Evolutionary conservation across 1,284 basidiomycete species (phyloP).

Genomic region (Ceratobasidium sp.): DNA sequence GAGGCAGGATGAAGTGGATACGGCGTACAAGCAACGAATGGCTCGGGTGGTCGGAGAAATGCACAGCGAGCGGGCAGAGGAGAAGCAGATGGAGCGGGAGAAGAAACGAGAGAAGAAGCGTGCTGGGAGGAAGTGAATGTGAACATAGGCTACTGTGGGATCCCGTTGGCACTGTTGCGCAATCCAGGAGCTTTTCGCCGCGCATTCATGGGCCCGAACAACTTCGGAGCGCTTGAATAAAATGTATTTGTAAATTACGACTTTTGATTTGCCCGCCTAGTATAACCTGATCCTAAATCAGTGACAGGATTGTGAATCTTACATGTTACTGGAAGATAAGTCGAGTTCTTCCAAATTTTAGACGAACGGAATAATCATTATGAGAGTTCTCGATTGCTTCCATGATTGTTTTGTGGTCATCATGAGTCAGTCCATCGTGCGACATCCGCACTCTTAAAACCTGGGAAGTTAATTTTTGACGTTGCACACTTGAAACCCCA

Average conservation of each 20-base stretch:
- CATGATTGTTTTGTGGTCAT: neutral
- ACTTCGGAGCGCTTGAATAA: neutral
- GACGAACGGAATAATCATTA: neutral
- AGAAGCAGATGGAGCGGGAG: conserved; percentile 89
- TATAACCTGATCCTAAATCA: neutral
- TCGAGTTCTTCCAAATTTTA: neutral
- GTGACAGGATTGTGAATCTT: neutral
- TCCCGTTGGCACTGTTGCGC: neutral
- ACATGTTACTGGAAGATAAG: neutral
- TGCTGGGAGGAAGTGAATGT: conserved; percentile 54
- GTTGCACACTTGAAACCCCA: neutral
- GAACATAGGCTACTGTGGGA: neutral
- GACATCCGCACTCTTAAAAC: neutral
- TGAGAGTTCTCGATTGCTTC: neutral
- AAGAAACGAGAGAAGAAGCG: conserved; percentile 79
- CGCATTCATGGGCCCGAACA: neutral
- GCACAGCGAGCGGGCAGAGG: conserved; percentile 90
- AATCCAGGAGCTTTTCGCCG: neutral
- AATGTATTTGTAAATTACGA: neutral
- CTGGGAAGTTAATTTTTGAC: neutral
- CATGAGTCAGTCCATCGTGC: neutral
- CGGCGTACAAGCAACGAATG: conserved; percentile 77
- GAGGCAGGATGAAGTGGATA: conserved; percentile 85
- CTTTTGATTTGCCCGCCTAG: neutral
- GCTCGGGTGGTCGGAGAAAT: conserved; percentile 82